Evolutionary conservation across 2,329 filamentous ascomycete species (phyloP).

Genomic region (Hypoxylon sp.): DNA sequence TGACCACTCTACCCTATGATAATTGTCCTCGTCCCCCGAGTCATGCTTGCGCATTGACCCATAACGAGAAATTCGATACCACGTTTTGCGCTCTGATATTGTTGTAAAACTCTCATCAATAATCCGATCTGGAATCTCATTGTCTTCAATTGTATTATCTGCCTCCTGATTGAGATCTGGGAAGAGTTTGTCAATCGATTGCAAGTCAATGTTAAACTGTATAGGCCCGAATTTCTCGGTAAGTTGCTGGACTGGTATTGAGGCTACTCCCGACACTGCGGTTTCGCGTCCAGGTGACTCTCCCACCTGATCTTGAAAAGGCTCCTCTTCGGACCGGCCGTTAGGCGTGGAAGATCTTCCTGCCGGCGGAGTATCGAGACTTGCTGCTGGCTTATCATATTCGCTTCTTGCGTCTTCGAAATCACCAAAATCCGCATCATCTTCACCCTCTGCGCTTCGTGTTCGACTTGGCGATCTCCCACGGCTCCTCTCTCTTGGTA

Average conservation of each 20-base stretch:
- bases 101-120: conserved; percentile 68
- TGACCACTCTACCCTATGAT: conserved; percentile 71
- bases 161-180: conserved; percentile 41
- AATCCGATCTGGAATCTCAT: conserved; percentile 62
- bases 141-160: conserved; percentile 30
- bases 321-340: conserved; percentile 23
- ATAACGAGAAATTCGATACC: conserved; percentile 75
- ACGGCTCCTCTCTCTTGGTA: conserved; percentile 18
- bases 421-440: conserved; percentile 46
- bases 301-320: neutral
- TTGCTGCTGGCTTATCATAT: conserved; percentile 3
- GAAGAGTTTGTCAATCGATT: conserved; percentile 54
- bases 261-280: conserved; percentile 2
- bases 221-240: conserved; percentile 52
- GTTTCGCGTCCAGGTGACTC: conserved; percentile 8
- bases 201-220: conserved; percentile 47
- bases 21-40: conserved; percentile 70
- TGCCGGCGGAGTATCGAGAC: conserved; percentile 19
- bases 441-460: conserved; percentile 24
- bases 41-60: conserved; percentile 72
- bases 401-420: conserved; percentile 52
- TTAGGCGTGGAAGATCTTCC: conserved; percentile 45
- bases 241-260: conserved; percentile 41
- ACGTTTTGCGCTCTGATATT: conserved; percentile 72
- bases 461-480: conserved; percentile 29